A percentile compares a stretch with the other conserved stretches of the same genome.
Evolutionary conservation across 169 alveolate genomes (phyloP).

Genomic region (Plasmodium cynomolgi): DNA sequence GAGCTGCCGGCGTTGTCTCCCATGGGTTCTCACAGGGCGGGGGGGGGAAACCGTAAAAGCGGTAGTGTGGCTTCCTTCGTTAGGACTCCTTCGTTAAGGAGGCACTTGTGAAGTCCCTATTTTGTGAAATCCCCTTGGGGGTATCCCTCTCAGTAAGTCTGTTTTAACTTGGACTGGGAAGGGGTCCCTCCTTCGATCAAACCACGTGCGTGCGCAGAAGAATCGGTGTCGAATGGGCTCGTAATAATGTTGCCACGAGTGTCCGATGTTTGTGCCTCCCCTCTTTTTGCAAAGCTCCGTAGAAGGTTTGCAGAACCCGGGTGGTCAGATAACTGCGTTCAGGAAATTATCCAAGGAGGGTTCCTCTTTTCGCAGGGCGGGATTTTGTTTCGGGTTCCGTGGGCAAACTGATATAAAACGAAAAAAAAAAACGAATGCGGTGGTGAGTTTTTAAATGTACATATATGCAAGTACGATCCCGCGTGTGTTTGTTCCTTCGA

Average conservation of each 20-base stretch:
- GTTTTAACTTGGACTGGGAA: background rate
- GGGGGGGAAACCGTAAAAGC: background rate
- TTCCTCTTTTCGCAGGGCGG: background rate
- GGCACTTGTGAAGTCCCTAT: background rate
- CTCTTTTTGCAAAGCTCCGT: background rate
- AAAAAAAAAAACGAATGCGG: background rate
- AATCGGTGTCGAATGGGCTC: background rate
- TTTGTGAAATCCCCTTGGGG: background rate
- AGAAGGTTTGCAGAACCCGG: background rate
- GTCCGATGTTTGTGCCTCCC: background rate
- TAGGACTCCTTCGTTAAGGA: background rate
- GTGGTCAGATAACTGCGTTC: background rate
- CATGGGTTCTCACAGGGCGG: constrained; percentile 3
- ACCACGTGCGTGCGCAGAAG: background rate
- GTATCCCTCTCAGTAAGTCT: background rate
- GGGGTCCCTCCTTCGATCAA: background rate
- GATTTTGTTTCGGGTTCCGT: background rate
- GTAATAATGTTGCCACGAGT: background rate
- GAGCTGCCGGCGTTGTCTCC: constrained; percentile 22
- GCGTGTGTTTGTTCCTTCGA: background rate
- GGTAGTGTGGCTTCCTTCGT: background rate
- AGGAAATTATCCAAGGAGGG: background rate
- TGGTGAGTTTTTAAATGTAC: background rate
- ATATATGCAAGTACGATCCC: background rate
- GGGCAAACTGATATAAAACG: background rate